phyloP scores from a whole-genome alignment of 768 basidiomycete genomes.

The Russula sp. region DNA sequence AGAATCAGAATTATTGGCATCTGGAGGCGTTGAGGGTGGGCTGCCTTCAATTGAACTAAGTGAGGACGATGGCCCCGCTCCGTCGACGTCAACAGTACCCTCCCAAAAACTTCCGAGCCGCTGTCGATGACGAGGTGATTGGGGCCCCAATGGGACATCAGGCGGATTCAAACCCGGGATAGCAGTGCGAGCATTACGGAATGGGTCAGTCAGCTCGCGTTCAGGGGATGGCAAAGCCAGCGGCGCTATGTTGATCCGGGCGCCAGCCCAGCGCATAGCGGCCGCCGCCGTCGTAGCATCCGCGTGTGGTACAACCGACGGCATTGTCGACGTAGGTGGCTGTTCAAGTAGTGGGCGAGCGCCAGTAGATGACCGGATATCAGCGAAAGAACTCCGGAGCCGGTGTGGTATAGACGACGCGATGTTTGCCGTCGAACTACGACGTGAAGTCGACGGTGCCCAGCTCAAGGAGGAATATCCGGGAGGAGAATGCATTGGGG shows the following conservation, averaged over 20 bases:
- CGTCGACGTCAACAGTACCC: slow-evolving; percentile 65
- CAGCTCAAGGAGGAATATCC: slow-evolving; percentile 11
- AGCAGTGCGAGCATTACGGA: slow-evolving; percentile 68
- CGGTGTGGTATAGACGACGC: slow-evolving; percentile 38
- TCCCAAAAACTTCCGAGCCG: slow-evolving; percentile 74
- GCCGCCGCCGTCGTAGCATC: slow-evolving; percentile 70
- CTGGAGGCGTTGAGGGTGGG: slow-evolving; percentile 30
- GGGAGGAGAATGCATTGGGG: slow-evolving; percentile 4
- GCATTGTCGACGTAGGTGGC: slow-evolving; percentile 5
- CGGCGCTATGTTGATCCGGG: slow-evolving; percentile 79
- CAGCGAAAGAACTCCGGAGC: slow-evolving; percentile 48
- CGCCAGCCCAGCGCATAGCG: slow-evolving; percentile 82
- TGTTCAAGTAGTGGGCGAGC: slow-evolving; percentile 31
- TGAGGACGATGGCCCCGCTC: slow-evolving; percentile 25
- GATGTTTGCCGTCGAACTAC: slow-evolving; percentile 27
- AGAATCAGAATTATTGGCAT: slow-evolving; percentile 4
- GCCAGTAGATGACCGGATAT: slow-evolving; percentile 40
- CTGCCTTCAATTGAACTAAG: slow-evolving; percentile 37
- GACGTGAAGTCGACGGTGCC: slow-evolving; percentile 19
- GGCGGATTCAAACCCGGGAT: slow-evolving; percentile 60
- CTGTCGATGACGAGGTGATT: slow-evolving; percentile 54
- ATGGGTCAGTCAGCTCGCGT: slow-evolving; percentile 86
- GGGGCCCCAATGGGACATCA: slow-evolving; percentile 38
- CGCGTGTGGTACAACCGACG: slow-evolving; percentile 37
- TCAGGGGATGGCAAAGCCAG: slow-evolving; percentile 88